Evolutionary conservation across 1,284 basidiomycete species (phyloP).

Genomic region (Ceratorhiza oryzae-sativae): DNA sequence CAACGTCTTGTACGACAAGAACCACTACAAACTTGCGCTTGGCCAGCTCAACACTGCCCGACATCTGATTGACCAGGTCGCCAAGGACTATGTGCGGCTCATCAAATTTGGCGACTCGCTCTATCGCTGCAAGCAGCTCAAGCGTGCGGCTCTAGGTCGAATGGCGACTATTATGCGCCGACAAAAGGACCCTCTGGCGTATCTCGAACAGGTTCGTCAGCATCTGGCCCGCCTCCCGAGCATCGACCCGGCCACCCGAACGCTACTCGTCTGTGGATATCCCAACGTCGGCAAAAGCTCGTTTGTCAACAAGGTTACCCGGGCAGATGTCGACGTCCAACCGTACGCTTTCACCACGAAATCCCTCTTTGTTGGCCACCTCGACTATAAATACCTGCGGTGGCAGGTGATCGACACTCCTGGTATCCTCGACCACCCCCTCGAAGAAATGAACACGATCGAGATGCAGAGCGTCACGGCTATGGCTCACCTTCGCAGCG

Average conservation of each 20-base stretch:
- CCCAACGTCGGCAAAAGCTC: constrained; percentile 98
- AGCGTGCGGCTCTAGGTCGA: constrained; percentile 91
- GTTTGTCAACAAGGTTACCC: constrained; percentile 97
- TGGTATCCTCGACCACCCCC: constrained; percentile 89
- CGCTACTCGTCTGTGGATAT: constrained; percentile 94
- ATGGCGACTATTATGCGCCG: constrained; percentile 98
- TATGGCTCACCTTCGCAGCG: constrained; percentile 89
- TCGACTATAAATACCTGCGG: constrained; percentile 96
- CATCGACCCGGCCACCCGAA: constrained; percentile 96
- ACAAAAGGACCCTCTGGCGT: constrained; percentile 95
- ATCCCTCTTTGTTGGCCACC: constrained; percentile 93
- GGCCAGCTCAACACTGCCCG: constrained; percentile 92
- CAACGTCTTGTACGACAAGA: constrained; percentile 98
- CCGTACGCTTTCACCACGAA: constrained; percentile 98
- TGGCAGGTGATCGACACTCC: constrained; percentile 99
- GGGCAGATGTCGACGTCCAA: constrained; percentile 96
- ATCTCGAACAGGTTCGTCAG: constrained; percentile 96
- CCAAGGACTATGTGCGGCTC: constrained; percentile 93
- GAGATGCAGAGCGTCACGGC: constrained; percentile 99
- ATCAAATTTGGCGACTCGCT: constrained; percentile 96
- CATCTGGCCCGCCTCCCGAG: constrained; percentile 95
- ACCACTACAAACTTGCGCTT: constrained; percentile 96
- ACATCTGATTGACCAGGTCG: constrained; percentile 94
- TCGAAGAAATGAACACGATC: constrained; percentile 99
- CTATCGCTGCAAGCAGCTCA: constrained; percentile 96